Conservation (phyloP, 495 filamentous ascomycete species). For the Elasticomyces elasticus region DNA sequence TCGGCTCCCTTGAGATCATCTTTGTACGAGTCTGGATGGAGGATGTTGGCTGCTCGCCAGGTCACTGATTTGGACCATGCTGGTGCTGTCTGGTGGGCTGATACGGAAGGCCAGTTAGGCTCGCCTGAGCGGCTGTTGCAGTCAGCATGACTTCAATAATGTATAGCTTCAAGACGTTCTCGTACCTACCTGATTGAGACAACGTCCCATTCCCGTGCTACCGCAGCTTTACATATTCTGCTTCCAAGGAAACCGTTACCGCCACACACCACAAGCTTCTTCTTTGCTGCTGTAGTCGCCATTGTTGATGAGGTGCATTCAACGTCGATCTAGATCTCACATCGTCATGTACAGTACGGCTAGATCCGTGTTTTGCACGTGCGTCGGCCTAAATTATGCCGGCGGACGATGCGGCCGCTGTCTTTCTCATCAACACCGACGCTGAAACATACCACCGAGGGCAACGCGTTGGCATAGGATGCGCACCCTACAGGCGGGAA, state of each 20-base stretch:
- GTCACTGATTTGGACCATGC: constrained; percentile 70
- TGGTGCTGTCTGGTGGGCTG: constrained; percentile 62
- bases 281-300: constrained; percentile 37
- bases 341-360: neutral
- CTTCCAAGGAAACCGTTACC: constrained; percentile 90
- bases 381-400: too few species aligned
- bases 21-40: constrained; percentile 68
- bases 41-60: constrained; percentile 81
- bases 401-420: too few species aligned
- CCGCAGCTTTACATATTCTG: constrained; percentile 81
- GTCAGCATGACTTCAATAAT: neutral
- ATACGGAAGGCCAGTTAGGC: constrained; percentile 70
- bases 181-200: constrained; percentile 67
- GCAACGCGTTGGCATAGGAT: too few species aligned
- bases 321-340: neutral
- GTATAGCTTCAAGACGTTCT: neutral
- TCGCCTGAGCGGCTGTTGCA: constrained; percentile 70
- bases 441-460: too few species aligned
- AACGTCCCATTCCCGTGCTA: constrained; percentile 73
- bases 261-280: constrained; percentile 77
- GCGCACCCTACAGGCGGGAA: too few species aligned
- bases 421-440: too few species aligned
- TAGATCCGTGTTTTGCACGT: too few species aligned
- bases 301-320: neutral
- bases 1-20: constrained; percentile 60